Evolutionary conservation across 768 basidiomycete species (phyloP), one percentile per base, ranked within the genome.

Genomic region (Chalciporus chontae): DNA sequence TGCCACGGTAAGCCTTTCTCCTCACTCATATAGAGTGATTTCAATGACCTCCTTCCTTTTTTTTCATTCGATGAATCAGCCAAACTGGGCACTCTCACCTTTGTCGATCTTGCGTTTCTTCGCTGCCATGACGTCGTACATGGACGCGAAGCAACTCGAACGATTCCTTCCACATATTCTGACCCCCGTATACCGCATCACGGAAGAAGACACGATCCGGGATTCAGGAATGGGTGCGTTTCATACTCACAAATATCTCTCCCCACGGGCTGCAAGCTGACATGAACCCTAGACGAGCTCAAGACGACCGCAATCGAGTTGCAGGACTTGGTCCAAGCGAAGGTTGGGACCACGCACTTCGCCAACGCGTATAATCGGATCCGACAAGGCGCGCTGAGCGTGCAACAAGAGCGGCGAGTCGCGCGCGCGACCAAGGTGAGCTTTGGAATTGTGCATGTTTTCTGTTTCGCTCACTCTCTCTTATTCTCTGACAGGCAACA

Each of bases 271-370:
- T 24, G 34, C 39, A 13, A 39, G 45, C 21, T 57, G 32, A 57
- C 10, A 17, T 9, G 8, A 21, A 11, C 41, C 11, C 8, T 43
- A 95, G 95, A 87, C 37, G 92, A 94, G 44, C 72, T 98, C 17
- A 90, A 91, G 65, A 80, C 80, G 1, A 76, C 90, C 0, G 85
- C 89, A 2, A 71, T 77, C 10, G 94, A 99, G 67, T 71, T 97
- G 19, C 87, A 90, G 54, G 92, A 94, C 48, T 79, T 97, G 6
- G 71, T 99, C 4, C 94, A 94, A 64, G 67, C 70, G 40, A 92
- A 91, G 76, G 85, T 97, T 39, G 94, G 94, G 29, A 80, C 83
- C n/a, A 87, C 87, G 8, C 81, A 79, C 57, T 98, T 96, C 67
- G 81, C 93, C 1, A 66, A 68, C 10, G 77, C 78, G 0, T 96